phyloP scores from a whole-genome alignment of 306 rosid genomes.

The Arachis hypogaea region DNA sequence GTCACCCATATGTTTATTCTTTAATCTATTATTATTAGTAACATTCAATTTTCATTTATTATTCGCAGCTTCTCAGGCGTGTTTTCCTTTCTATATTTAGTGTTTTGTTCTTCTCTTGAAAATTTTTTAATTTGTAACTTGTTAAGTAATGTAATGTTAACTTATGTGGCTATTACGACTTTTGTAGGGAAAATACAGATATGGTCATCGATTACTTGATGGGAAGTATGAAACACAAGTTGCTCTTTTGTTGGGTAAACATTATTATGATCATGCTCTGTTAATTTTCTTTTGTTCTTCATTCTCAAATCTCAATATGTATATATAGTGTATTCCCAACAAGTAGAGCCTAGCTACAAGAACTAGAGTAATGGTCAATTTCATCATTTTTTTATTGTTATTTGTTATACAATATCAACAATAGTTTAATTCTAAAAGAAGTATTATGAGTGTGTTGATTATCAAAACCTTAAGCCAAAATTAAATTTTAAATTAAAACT shows the following conservation, averaged over 20 bases:
- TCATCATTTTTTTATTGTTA: no score
- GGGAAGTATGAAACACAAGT: conserved; percentile 63
- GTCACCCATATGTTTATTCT: conserved; percentile 19
- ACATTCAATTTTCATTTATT: neutral
- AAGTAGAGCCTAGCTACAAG: no score
- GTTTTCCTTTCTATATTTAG: neutral
- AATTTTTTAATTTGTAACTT: neutral
- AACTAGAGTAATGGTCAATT: no score
- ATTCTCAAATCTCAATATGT: conserved; percentile 8
- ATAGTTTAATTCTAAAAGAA: no score
- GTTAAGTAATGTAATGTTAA: neutral
- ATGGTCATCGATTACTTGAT: conserved; percentile 54
- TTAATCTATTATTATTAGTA: neutral
- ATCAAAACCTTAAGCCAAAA: no score
- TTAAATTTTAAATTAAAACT: no score
- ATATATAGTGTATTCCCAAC: no score
- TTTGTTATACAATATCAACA: no score
- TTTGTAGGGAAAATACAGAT: conserved; percentile 61
- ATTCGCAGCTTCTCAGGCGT: neutral
- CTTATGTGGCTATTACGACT: conserved; percentile 29
- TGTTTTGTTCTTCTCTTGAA: neutral
- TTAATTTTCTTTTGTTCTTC: conserved; percentile 13
- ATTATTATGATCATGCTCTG: conserved; percentile 12
- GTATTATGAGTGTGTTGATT: no score
- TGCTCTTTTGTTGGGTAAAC: conserved; percentile 87